Conservation (phyloP, 163 green algal species). For the Chlamydomonas reinhardtii region DNA sequence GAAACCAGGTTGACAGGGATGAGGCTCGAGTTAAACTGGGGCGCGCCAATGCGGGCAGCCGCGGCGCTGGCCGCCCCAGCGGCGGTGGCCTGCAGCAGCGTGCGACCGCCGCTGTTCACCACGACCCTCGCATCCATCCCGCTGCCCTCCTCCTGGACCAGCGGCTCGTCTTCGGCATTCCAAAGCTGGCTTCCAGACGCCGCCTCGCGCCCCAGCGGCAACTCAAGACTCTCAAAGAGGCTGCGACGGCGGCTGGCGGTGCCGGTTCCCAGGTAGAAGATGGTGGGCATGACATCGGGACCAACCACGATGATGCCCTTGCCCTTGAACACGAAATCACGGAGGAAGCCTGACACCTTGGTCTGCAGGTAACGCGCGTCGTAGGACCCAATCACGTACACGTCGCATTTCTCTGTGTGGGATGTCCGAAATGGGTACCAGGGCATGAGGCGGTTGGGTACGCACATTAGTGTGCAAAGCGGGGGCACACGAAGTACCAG, state of each 20-base stretch:
- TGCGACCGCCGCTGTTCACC: too few relatives aligned
- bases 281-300: neutral
- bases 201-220: too few relatives aligned
- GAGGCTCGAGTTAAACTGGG: neutral
- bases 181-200: neutral
- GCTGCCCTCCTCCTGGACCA: too few relatives aligned
- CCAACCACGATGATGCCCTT: neutral
- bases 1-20: neutral
- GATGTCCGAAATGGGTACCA: too few relatives aligned
- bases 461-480: too few relatives aligned
- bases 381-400: neutral
- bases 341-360: neutral
- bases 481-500: too few relatives aligned
- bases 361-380: neutral
- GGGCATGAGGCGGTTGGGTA: too few relatives aligned
- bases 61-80: too few relatives aligned
- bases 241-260: neutral
- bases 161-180: neutral
- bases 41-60: neutral
- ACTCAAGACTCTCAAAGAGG: neutral
- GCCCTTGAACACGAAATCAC: neutral
- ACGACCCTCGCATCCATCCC: too few relatives aligned
- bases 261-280: neutral
- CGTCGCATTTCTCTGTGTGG: neutral
- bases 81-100: neutral